phyloP scores from a whole-genome alignment of 2,329 filamentous ascomycete genomes.

The Epichloe gansuensis region DNA sequence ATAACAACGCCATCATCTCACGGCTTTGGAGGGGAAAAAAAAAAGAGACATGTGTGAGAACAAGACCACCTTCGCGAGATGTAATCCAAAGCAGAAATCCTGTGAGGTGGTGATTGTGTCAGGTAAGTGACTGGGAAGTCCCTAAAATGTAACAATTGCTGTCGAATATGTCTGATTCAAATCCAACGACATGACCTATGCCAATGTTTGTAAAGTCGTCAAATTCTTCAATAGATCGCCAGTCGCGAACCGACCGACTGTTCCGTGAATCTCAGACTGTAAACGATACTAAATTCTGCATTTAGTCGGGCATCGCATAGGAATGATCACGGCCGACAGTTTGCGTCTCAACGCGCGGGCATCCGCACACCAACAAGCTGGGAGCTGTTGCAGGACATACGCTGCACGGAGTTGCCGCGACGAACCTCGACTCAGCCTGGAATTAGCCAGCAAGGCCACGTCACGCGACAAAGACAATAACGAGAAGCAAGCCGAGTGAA shows the following conservation, averaged over 20 bases:
- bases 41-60: slow-evolving; percentile 6
- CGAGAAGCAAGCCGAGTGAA: neutral
- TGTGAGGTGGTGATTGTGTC: slow-evolving; percentile 11
- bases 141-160: slow-evolving; percentile 52
- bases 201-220: slow-evolving; percentile 5
- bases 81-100: slow-evolving; percentile 11
- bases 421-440: neutral
- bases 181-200: slow-evolving; percentile 6
- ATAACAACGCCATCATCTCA: slow-evolving; percentile 3
- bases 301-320: neutral
- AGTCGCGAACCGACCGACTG: neutral
- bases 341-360: neutral
- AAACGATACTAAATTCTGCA: slow-evolving; percentile 1
- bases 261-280: slow-evolving; percentile 1
- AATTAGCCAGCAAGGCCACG: neutral
- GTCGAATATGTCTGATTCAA: slow-evolving; percentile 35
- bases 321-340: neutral
- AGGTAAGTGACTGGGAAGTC: slow-evolving; percentile 35
- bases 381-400: neutral
- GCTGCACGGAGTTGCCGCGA: neutral
- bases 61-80: slow-evolving; percentile 6
- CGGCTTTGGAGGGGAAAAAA: neutral
- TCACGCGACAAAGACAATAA: neutral
- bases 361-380: neutral
- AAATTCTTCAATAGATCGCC: slow-evolving; percentile 1